Evolutionary conservation across 2,329 filamentous ascomycete species (phyloP).

Genomic region (Acephala macrosclerotiorum): DNA sequence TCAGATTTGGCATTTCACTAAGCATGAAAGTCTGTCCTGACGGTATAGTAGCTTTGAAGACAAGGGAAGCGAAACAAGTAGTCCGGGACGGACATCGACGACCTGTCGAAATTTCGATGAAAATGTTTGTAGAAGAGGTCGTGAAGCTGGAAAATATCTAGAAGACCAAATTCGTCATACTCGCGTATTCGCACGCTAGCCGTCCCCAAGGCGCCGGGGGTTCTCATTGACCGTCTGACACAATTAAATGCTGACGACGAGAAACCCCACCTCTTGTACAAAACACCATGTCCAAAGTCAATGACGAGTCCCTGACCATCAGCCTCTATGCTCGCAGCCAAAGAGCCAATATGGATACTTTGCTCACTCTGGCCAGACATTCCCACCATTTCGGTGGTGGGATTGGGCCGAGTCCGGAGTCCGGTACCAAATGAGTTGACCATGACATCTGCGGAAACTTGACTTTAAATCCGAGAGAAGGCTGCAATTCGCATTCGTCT

Average conservation of each 20-base stretch:
- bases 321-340: background rate
- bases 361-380: background rate
- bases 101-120: no score
- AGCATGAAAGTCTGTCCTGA: no score
- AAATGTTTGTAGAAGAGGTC: no score
- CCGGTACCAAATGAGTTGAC: constrained; percentile 5
- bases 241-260: background rate
- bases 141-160: background rate
- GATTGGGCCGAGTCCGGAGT: constrained; percentile 16
- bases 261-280: background rate
- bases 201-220: background rate
- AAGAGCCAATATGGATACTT: background rate
- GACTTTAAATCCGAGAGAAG: constrained; percentile 13
- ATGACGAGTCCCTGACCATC: background rate
- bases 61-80: no score
- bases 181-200: background rate
- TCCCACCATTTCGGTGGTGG: constrained; percentile 3
- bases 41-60: no score
- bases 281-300: background rate
- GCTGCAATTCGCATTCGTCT: constrained; percentile 13
- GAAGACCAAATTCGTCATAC: background rate
- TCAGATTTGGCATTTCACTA: no score
- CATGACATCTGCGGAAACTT: background rate
- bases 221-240: background rate
- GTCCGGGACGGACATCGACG: no score